A percentile compares a stretch with the other conserved stretches of the same genome.
Conservation (phyloP, 768 basidiomycete genomes). For the Boletus reticulatus region DNA sequence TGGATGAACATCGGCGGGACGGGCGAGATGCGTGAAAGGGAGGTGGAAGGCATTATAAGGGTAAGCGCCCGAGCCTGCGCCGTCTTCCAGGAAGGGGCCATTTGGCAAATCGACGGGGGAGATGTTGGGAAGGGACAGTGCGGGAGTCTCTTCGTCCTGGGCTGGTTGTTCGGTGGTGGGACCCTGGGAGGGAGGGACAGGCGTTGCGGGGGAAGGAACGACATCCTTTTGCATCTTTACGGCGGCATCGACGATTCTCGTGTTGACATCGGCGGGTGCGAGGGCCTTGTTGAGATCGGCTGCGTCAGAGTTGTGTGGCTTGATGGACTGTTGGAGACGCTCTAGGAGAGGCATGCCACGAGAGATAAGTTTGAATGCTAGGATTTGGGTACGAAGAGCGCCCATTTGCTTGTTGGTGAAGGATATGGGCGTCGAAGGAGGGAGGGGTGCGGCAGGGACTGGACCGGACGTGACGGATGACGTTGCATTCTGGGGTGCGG, state of each 20-base stretch:
- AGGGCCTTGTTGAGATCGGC: constrained; percentile 65
- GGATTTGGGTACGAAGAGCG: constrained; percentile 77
- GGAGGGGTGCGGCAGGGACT: constrained; percentile 45
- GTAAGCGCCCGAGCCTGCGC: constrained; percentile 63
- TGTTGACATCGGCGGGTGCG: constrained; percentile 55
- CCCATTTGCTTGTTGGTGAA: constrained; percentile 76
- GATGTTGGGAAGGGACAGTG: constrained; percentile 33
- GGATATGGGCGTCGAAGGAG: constrained; percentile 72
- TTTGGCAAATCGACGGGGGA: constrained; percentile 65
- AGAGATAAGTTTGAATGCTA: constrained; percentile 72
- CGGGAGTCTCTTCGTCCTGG: constrained; percentile 55
- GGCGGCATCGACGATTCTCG: constrained; percentile 69
- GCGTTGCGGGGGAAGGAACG: constrained; percentile 28
- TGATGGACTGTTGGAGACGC: constrained; percentile 65
- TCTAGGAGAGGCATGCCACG: constrained; percentile 69
- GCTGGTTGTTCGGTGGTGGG: constrained; percentile 33
- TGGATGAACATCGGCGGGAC: constrained; percentile 57
- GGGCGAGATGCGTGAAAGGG: constrained; percentile 78
- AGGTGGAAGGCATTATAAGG: constrained; percentile 90
- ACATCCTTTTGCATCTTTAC: constrained; percentile 68
- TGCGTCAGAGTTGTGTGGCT: constrained; percentile 57
- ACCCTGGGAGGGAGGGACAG: constrained; percentile 14
- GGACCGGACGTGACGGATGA: constrained; percentile 49
- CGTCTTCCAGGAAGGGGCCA: constrained; percentile 75
- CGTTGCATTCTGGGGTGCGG: constrained; percentile 14